A percentile compares a stretch with the other conserved stretches of the same genome.
Conservation (phyloP, 1,284 basidiomycete species). For the Leccinum solheimii region DNA sequence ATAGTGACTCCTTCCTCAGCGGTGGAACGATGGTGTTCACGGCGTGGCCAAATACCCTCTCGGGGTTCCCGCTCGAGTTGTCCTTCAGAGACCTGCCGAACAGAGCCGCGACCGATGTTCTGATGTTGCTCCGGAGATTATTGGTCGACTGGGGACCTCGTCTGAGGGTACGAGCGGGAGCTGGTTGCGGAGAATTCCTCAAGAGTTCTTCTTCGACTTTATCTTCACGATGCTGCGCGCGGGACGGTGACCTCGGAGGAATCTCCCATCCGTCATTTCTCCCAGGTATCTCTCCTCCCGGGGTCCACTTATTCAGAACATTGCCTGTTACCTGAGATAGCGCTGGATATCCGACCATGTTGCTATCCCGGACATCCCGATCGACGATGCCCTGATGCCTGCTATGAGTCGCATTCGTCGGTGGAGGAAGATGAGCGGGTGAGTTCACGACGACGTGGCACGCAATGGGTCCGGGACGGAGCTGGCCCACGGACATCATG, state of each 20-base stretch:
- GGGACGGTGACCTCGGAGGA: neutral
- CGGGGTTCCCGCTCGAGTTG: neutral
- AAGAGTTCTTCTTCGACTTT: neutral
- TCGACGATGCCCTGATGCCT: neutral
- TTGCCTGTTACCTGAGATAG: conserved; percentile 19
- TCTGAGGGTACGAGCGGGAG: conserved; percentile 9
- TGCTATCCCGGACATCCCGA: neutral
- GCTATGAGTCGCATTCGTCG: neutral
- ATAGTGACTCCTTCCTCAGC: conserved; percentile 20
- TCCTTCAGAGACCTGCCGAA: conserved; percentile 8
- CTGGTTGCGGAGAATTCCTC: conserved; percentile 11
- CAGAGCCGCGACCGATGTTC: conserved; percentile 9
- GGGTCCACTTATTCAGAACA: conserved; percentile 7
- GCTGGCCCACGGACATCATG: conserved; percentile 12
- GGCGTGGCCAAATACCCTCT: conserved; percentile 19
- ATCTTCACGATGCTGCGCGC: neutral
- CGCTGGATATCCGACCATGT: conserved; percentile 10
- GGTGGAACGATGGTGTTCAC: conserved; percentile 12
- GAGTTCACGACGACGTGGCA: neutral
- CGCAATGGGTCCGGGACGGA: neutral
- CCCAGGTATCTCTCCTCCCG: neutral
- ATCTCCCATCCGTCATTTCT: conserved; percentile 7
- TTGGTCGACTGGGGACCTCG: conserved; percentile 9
- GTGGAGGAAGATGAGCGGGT: neutral
- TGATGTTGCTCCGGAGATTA: conserved; percentile 6